phyloP scores from a whole-genome alignment of 805 yeast species.

The Candida boleticola region DNA sequence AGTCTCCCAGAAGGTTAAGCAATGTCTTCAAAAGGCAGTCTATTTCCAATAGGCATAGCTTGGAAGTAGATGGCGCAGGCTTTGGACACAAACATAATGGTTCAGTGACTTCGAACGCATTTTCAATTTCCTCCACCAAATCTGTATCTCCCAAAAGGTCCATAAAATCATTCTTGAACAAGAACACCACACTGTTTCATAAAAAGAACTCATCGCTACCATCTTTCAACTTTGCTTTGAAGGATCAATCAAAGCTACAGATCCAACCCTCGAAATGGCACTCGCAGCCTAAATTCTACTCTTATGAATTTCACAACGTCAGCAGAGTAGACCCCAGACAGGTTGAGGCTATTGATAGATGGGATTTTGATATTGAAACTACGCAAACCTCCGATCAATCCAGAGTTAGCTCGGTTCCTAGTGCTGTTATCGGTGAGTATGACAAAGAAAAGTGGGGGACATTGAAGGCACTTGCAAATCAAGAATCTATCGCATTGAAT shows the following conservation, averaged over 20 bases:
- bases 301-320: neutral
- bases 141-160: constrained; percentile 34
- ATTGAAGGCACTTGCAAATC: constrained; percentile 34
- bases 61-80: constrained; percentile 1
- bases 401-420: constrained; percentile 46
- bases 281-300: constrained; percentile 1
- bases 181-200: constrained; percentile 7
- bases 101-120: constrained; percentile 25
- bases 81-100: constrained; percentile 24
- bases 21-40: constrained; percentile 18
- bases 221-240: constrained; percentile 5
- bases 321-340: constrained; percentile 2
- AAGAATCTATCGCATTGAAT: constrained; percentile 5
- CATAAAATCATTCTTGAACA: constrained; percentile 15
- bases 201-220: constrained; percentile 14
- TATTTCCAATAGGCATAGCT: constrained; percentile 6
- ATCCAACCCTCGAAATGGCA: constrained; percentile 1
- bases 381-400: constrained; percentile 37
- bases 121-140: constrained; percentile 26
- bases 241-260: neutral
- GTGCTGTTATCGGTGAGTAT: constrained; percentile 61
- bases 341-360: constrained; percentile 9
- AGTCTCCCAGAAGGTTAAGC: constrained; percentile 27
- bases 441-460: constrained; percentile 67
- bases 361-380: constrained; percentile 32